These are phyloP conservation scores for Xylaria nigripes DNA, from an alignment of 495 filamentous ascomycete genomes.

Conservation along the genomic window DNA sequence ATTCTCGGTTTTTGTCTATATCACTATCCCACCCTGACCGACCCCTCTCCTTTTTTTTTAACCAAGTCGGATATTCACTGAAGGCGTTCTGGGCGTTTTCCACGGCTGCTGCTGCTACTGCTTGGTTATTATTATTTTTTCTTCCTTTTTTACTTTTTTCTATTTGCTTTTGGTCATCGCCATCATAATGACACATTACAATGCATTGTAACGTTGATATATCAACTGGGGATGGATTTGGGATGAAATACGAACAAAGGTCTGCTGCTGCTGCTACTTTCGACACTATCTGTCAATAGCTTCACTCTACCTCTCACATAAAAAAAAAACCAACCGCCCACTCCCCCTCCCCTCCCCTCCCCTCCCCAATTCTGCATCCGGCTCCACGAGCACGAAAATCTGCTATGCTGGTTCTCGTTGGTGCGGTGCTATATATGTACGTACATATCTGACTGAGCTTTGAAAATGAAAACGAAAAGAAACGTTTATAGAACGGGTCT, in stretches of 20 bases:
- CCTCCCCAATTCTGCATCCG: not conserved
- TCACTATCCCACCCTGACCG: not conserved
- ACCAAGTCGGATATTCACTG: not conserved
- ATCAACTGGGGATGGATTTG: not conserved
- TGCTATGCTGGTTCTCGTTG: not conserved
- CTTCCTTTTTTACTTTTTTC: not conserved
- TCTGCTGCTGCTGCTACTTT: constrained; percentile 12
- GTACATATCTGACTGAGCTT: not conserved
- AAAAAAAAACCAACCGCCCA: too few relatives aligned
- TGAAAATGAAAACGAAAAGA: constrained; percentile 3
- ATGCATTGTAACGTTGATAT: not conserved
- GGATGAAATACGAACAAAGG: constrained; percentile 9
- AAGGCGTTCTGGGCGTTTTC: constrained; percentile 3
- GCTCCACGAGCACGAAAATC: not conserved
- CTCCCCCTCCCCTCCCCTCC: too few relatives aligned
- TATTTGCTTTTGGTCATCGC: not conserved
- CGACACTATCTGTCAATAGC: not conserved
- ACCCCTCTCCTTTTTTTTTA: not conserved
- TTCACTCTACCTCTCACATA: too few relatives aligned
- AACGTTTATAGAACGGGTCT: not conserved
- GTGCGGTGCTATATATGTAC: not conserved
- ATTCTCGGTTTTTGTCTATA: constrained; percentile 8
- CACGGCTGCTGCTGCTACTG: not conserved
- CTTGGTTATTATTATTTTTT: too few relatives aligned
- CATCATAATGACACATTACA: not conserved